Conservation (phyloP, 345 rosid species). For the Brassica cretica region DNA sequence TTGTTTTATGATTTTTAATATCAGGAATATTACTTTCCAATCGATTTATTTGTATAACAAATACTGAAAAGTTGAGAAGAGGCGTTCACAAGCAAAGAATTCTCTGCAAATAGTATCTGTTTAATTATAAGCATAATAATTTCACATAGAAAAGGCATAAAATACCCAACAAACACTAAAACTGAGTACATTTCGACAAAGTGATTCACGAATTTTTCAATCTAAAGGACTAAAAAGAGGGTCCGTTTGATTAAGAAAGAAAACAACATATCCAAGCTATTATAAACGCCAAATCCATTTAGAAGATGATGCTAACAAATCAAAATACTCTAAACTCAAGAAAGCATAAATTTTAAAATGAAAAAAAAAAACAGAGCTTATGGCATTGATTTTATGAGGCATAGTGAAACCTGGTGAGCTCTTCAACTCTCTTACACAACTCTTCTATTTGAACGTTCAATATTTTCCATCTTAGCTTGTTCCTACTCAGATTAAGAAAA, state of each 20-base stretch:
- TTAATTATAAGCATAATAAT: not conserved
- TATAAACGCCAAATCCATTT: conserved; percentile 10
- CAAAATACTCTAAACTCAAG: conserved; percentile 8
- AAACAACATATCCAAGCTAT: not conserved
- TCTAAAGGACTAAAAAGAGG: not conserved
- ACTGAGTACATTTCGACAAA: not conserved
- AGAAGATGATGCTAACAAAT: conserved; percentile 3
- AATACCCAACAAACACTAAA: not conserved
- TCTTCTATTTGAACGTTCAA: conserved; percentile 56
- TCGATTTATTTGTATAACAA: not conserved
- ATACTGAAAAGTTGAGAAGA: conserved; percentile 26
- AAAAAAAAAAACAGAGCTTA: not conserved
- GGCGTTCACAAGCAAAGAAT: conserved; percentile 37
- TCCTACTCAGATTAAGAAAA: conserved; percentile 77
- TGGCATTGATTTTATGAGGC: not conserved
- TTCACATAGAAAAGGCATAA: not conserved
- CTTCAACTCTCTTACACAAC: conserved; percentile 25
- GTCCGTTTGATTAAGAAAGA: conserved; percentile 17
- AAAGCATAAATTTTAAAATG: not conserved
- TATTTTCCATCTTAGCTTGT: conserved; percentile 64
- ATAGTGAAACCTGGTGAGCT: no score
- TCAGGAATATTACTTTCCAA: conserved; percentile 8
- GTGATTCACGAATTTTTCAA: not conserved
- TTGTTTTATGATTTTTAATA: not conserved
- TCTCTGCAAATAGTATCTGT: not conserved